Evolutionary conservation across 2,329 filamentous ascomycete species (phyloP).

Genomic region (Talaromyces piceae): DNA sequence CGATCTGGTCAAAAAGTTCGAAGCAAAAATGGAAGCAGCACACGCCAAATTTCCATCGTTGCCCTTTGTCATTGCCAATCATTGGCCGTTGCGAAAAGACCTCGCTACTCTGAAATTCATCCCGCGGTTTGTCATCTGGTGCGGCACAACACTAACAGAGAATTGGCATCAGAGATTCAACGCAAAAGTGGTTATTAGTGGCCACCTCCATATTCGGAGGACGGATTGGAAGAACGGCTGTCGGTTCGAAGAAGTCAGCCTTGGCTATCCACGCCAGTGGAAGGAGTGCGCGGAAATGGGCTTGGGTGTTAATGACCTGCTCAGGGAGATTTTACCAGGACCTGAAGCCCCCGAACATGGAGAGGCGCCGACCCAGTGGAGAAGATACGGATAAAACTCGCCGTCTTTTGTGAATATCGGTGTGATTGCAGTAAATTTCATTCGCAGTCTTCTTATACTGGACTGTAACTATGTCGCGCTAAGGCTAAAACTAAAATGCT

Average conservation of each 20-base stretch:
- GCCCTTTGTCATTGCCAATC: conserved; percentile 10
- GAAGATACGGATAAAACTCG: conserved; percentile 9
- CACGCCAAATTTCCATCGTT: not conserved
- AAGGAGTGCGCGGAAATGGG: conserved; percentile 9
- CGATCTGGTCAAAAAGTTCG: conserved; percentile 6
- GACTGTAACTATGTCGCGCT: too few relatives aligned
- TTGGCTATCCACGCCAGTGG: conserved; percentile 11
- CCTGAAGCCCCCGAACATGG: not conserved
- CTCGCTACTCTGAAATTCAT: conserved; percentile 8
- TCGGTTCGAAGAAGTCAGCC: conserved; percentile 11
- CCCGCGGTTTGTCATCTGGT: conserved; percentile 9
- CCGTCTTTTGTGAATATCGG: too few relatives aligned
- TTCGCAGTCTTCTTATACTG: too few relatives aligned
- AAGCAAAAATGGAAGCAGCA: conserved; percentile 2
- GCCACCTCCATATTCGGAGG: conserved; percentile 10
- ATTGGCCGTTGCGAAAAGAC: conserved; percentile 9
- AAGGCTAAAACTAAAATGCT: too few relatives aligned
- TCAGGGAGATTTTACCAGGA: conserved; percentile 9
- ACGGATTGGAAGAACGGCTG: conserved; percentile 10
- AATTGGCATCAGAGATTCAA: conserved; percentile 10
- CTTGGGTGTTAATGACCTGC: conserved; percentile 7
- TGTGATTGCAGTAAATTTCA: too few relatives aligned
- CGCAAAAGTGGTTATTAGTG: conserved; percentile 9
- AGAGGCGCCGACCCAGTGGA: conserved; percentile 5
- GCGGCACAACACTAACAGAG: conserved; percentile 7